Conservation (phyloP, 1,284 basidiomycete species). For the Ceratobasidium theobromae region DNA sequence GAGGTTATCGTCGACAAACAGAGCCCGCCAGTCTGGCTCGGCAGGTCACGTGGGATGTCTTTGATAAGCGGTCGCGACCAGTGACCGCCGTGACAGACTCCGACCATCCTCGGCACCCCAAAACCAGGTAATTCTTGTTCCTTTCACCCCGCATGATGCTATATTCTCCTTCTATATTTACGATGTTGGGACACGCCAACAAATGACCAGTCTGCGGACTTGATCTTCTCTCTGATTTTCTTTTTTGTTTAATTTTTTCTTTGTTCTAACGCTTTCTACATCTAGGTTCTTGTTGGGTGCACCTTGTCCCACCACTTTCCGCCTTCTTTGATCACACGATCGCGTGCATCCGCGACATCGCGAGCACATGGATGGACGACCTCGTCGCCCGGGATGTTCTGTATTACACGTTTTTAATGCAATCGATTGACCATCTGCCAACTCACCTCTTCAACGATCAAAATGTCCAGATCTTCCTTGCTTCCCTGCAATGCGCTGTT, state of each 20-base stretch:
- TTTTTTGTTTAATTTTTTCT: background rate
- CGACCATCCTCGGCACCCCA: too few relatives aligned
- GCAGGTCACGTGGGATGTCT: too few relatives aligned
- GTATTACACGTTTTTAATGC: conserved; percentile 13
- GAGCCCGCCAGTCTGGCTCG: too few relatives aligned
- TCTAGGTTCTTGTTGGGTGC: background rate
- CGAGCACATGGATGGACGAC: conserved; percentile 14
- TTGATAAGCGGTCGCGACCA: too few relatives aligned
- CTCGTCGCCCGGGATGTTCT: conserved; percentile 15
- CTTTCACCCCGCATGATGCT: background rate
- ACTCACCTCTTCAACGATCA: conserved; percentile 27
- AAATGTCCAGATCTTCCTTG: conserved; percentile 23
- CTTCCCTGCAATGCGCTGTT: conserved; percentile 6
- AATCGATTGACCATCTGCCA: background rate
- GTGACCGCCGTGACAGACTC: too few relatives aligned
- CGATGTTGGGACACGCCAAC: conserved; percentile 22
- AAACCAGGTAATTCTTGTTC: too few relatives aligned
- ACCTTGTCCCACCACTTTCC: conserved; percentile 13
- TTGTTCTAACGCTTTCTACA: background rate
- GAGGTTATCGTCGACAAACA: too few relatives aligned
- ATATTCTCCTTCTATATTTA: background rate
- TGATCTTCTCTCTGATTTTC: conserved; percentile 29
- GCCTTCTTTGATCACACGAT: conserved; percentile 6
- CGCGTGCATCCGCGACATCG: conserved; percentile 23
- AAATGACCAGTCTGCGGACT: background rate